Percentiles rank a stretch among this genome's conserved stretches.
Evolutionary conservation across 306 rosid genomes (phyloP).

Genomic region (Prinsepia uniflora): DNA sequence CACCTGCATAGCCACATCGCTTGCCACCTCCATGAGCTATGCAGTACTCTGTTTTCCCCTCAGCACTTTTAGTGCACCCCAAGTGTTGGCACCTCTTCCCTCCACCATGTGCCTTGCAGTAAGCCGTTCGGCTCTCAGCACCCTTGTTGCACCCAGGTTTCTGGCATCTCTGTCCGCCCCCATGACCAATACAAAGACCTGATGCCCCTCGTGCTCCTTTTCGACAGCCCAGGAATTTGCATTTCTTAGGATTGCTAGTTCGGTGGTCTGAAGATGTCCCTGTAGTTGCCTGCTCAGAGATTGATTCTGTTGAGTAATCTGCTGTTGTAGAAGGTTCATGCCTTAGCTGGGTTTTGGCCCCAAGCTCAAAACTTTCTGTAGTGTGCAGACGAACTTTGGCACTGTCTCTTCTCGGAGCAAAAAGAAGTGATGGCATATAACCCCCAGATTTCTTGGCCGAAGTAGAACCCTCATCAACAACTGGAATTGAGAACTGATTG

Average conservation of each 20-base stretch:
- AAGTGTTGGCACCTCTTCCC: constrained; percentile 85
- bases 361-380: constrained; percentile 38
- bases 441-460: constrained; percentile 92
- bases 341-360: constrained; percentile 35
- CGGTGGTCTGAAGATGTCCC: constrained; percentile 48
- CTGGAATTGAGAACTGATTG: constrained; percentile 47
- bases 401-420: constrained; percentile 65
- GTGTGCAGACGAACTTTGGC: constrained; percentile 36
- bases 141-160: constrained; percentile 98
- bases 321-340: constrained; percentile 43
- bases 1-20: constrained; percentile 69
- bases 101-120: constrained; percentile 98
- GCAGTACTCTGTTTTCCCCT: constrained; percentile 96
- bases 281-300: constrained; percentile 44
- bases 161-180: constrained; percentile 98
- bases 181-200: constrained; percentile 97
- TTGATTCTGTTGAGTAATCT: constrained; percentile 48
- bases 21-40: constrained; percentile 96
- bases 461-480: constrained; percentile 89
- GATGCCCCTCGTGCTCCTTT: constrained; percentile 96
- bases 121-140: constrained; percentile 95
- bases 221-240: constrained; percentile 62
- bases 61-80: constrained; percentile 98
- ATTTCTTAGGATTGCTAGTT: constrained; percentile 55
- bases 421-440: constrained; percentile 88